A percentile compares a stretch with the other conserved stretches of the same genome.
Evolutionary conservation across 2,329 filamentous ascomycete species (phyloP).

Genomic region (Drechmeria coniospora): DNA sequence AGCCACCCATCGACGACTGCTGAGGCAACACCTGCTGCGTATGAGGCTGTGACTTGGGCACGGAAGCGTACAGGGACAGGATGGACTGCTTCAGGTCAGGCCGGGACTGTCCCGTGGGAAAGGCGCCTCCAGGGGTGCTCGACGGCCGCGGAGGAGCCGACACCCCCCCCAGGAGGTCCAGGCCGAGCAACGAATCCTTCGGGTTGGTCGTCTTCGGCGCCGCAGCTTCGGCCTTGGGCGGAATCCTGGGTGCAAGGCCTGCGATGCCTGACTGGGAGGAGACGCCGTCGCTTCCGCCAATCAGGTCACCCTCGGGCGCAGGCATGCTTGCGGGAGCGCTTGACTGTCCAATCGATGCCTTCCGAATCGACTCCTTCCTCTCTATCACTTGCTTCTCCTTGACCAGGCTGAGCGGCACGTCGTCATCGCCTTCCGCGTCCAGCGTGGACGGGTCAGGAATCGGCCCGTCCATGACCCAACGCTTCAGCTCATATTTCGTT

Average conservation of each 20-base stretch:
- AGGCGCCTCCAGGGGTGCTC: constrained; percentile 55
- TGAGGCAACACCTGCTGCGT: constrained; percentile 25
- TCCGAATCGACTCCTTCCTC: constrained; percentile 41
- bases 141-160: constrained; percentile 64
- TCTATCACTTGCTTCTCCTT: constrained; percentile 52
- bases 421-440: constrained; percentile 73
- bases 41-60: constrained; percentile 57
- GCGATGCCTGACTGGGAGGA: constrained; percentile 60
- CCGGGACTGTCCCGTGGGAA: constrained; percentile 51
- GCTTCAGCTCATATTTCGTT: constrained; percentile 96
- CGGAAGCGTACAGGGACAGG: constrained; percentile 79
- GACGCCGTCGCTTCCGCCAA: constrained; percentile 58
- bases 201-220: constrained; percentile 54
- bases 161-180: constrained; percentile 78
- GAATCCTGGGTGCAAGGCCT: constrained; percentile 45
- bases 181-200: constrained; percentile 78
- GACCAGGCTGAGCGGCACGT: constrained; percentile 49
- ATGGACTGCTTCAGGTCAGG: constrained; percentile 97
- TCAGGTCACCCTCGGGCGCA: constrained; percentile 56
- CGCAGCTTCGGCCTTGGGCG: constrained; percentile 45
- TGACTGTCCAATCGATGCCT: constrained; percentile 37
- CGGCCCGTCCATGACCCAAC: constrained; percentile 97
- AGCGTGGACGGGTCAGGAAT: constrained; percentile 86
- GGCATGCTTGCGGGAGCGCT: constrained; percentile 16
- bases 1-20: constrained; percentile 48